A percentile compares a stretch with the other conserved stretches of the same genome.
Evolutionary conservation across 805 yeast species (phyloP).

Genomic region (Metschnikowia shivogae): DNA sequence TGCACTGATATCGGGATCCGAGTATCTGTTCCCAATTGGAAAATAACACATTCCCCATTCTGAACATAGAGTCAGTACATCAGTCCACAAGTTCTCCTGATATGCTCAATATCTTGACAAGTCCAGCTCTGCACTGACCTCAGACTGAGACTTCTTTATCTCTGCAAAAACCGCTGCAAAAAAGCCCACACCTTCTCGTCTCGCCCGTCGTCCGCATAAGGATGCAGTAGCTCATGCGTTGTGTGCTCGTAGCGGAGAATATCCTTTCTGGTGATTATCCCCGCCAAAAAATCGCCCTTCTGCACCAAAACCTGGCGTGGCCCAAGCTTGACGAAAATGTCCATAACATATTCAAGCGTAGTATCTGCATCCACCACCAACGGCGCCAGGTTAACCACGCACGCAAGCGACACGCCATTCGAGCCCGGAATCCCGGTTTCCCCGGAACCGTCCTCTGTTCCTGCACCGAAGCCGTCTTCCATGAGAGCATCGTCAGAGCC

Average conservation of each 20-base stretch:
- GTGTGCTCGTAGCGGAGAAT: constrained; percentile 58
- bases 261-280: constrained; percentile 84
- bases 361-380: constrained; percentile 51
- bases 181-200: constrained; percentile 37
- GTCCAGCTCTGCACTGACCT: background rate
- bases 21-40: no score
- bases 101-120: no score
- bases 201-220: constrained; percentile 17
- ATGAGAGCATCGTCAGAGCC: constrained; percentile 4
- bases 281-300: constrained; percentile 56
- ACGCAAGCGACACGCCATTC: constrained; percentile 8
- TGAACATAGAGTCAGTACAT: no score
- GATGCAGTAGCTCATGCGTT: constrained; percentile 22
- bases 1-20: no score
- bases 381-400: constrained; percentile 51
- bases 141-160: background rate
- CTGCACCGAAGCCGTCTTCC: no score
- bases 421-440: constrained; percentile 20
- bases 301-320: constrained; percentile 71
- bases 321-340: constrained; percentile 73
- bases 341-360: constrained; percentile 57
- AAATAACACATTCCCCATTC: no score
- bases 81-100: no score
- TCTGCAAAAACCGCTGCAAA: background rate
- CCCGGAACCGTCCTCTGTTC: no score